Conservation (phyloP, 768 basidiomycete genomes). For the Phaffia australis region DNA sequence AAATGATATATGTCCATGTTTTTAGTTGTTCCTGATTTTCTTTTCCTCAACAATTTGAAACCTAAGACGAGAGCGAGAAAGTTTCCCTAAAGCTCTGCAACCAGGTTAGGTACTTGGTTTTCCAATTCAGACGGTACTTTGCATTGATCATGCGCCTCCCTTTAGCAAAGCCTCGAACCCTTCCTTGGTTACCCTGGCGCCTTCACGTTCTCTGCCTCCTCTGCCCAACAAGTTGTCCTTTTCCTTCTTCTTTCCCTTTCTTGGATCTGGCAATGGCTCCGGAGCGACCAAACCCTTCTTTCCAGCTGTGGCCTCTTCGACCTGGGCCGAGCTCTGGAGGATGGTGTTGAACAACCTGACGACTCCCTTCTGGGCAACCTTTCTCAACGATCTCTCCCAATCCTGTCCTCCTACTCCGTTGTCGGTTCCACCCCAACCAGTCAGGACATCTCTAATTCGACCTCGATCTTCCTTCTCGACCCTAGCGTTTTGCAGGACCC, state of each 20-base stretch:
- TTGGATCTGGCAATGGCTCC: slow-evolving; percentile 29
- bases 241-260: slow-evolving; percentile 32
- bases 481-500: slow-evolving; percentile 32
- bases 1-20: neutral
- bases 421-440: slow-evolving; percentile 35
- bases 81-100: neutral
- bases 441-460: slow-evolving; percentile 36
- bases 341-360: slow-evolving; percentile 41
- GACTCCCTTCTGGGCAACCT: slow-evolving; percentile 40
- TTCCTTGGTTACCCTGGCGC: slow-evolving; percentile 37
- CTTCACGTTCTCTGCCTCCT: slow-evolving; percentile 32
- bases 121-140: neutral
- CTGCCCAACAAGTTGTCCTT: slow-evolving; percentile 39
- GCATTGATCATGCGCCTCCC: slow-evolving; percentile 26
- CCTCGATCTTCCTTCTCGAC: slow-evolving; percentile 38
- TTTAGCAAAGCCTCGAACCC: slow-evolving; percentile 39
- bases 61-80: neutral
- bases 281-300: slow-evolving; percentile 19
- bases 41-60: neutral
- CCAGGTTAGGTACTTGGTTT: neutral
- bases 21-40: neutral
- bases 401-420: slow-evolving; percentile 35
- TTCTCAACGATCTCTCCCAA: slow-evolving; percentile 39
- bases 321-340: slow-evolving; percentile 33
- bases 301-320: slow-evolving; percentile 29